Base-by-base conservation (phyloP, 2,329 filamentous ascomycete species). In the Cryphonectria radicalis region DNA sequence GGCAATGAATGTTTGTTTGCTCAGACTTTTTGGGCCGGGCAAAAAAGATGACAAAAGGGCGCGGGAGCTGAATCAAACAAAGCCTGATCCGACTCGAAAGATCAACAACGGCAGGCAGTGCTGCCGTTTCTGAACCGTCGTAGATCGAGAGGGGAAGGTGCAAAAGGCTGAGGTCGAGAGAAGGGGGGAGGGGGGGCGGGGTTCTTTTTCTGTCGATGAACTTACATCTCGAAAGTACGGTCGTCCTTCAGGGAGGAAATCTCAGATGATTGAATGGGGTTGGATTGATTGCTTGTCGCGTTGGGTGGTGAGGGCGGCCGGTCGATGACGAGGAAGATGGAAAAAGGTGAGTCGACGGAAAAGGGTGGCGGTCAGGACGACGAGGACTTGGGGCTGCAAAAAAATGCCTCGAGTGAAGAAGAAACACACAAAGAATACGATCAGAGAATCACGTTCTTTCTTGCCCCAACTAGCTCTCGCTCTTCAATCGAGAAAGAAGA, bases 381-480 rank as follows among this genome's bases (percentile, higher is more conserved):
- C 28, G 43, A 19, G n/a, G 14, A 62, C 11, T n/a, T 40, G 28
- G 28, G 40, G 22, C n/a, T 43, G 13, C 53, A 50, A 50, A 50
- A 50, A 35, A 68, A 68, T 68, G 42, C 53, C 65, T 67, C 65
- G 70, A 64, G 62, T 60, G 68, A 53, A 68, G 66, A 60, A 70
- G 57, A 32, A 32, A 32, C 32, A 32, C 32, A 59, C 59, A 35
- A 46, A 63, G 50, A 66, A 65, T 22, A 55, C 67, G 46, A 35
- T 17, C 28, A n/a, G 25, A 32, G 13, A 42, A 60, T 35, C 19
- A 53, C 28, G 69, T 42, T 71, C 59, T 69, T 65, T 71, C 63
- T 64, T 73, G 53, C 59, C 68, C 43, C 72, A 64, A 65, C 55
- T 63, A 62, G 68, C 60, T 66, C 57, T 63, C 66, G 69, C 55